Conservation (phyloP, 495 filamentous ascomycete species). For the Rhizodiscina lignyota region DNA sequence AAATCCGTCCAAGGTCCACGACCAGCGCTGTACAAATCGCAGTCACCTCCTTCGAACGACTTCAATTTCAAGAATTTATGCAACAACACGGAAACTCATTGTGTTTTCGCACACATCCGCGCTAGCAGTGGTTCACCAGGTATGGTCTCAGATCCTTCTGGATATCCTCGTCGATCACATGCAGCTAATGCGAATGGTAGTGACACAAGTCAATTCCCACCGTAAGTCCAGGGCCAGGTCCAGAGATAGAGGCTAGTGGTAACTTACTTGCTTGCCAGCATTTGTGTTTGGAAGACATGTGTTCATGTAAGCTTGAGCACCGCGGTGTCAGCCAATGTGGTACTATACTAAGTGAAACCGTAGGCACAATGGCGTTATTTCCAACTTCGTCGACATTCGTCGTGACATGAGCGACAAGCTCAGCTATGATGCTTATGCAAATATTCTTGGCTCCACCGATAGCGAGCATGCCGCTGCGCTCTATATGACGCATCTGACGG, state of each 20-base stretch:
- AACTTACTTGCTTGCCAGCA: too few species aligned
- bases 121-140: slow-evolving; percentile 26
- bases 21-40: slow-evolving; percentile 30
- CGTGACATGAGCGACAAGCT: slow-evolving; percentile 23
- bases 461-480: slow-evolving; percentile 33
- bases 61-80: slow-evolving; percentile 29
- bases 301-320: slow-evolving; percentile 36
- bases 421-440: slow-evolving; percentile 24
- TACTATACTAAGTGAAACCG: too few species aligned
- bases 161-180: too few species aligned
- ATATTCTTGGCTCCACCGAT: slow-evolving; percentile 30
- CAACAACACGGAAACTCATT: slow-evolving; percentile 24
- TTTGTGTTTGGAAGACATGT: slow-evolving; percentile 32
- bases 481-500: slow-evolving; percentile 29
- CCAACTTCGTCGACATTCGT: slow-evolving; percentile 24
- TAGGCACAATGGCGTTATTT: slow-evolving; percentile 30
- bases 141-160: too few species aligned
- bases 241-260: too few species aligned
- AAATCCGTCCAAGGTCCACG: slow-evolving; percentile 14
- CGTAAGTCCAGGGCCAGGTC: too few species aligned
- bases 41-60: slow-evolving; percentile 30
- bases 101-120: slow-evolving; percentile 29
- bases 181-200: too few species aligned
- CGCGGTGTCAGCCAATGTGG: too few species aligned
- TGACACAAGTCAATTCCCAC: slow-evolving; percentile 30